Evolutionary conservation across 345 rosid genomes (phyloP).

Genomic region (Aquilaria sinensis): DNA sequence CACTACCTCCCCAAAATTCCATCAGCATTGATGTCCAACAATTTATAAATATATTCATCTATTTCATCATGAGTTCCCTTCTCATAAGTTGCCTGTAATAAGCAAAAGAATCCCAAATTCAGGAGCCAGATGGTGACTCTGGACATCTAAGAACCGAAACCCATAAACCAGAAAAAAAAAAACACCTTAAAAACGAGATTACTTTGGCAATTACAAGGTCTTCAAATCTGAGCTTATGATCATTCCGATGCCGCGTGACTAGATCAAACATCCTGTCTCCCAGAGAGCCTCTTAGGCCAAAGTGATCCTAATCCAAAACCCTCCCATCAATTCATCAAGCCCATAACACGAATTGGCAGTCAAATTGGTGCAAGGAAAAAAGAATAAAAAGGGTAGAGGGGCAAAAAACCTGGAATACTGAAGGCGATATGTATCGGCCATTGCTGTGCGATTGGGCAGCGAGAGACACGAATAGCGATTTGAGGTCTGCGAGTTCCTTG

Average conservation of each 20-base stretch:
- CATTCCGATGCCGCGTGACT: background rate
- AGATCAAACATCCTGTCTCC: background rate
- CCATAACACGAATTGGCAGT: background rate
- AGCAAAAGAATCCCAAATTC: background rate
- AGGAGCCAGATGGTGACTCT: background rate
- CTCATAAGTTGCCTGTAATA: constrained; percentile 62
- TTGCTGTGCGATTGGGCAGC: constrained; percentile 58
- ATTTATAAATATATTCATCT: constrained; percentile 71
- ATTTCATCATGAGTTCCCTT: constrained; percentile 80
- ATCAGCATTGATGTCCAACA: constrained; percentile 59
- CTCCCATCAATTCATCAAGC: too few species aligned
- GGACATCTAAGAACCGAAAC: background rate
- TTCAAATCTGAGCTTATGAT: constrained; percentile 13
- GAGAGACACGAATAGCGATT: constrained; percentile 50
- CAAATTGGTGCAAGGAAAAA: background rate
- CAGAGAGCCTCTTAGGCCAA: background rate
- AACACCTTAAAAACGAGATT: constrained; percentile 5
- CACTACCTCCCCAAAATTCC: constrained; percentile 56
- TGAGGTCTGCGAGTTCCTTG: constrained; percentile 59
- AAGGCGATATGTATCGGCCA: constrained; percentile 31
- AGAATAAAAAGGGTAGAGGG: background rate
- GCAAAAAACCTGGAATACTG: constrained; percentile 55
- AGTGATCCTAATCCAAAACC: background rate
- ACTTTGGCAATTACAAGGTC: constrained; percentile 92
- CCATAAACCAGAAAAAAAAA: constrained; percentile 2